Percentiles rank a stretch among this genome's conserved stretches.
phyloP scores from a whole-genome alignment of 305 asterid genomes.

The Stenogyne calaminthoides region DNA sequence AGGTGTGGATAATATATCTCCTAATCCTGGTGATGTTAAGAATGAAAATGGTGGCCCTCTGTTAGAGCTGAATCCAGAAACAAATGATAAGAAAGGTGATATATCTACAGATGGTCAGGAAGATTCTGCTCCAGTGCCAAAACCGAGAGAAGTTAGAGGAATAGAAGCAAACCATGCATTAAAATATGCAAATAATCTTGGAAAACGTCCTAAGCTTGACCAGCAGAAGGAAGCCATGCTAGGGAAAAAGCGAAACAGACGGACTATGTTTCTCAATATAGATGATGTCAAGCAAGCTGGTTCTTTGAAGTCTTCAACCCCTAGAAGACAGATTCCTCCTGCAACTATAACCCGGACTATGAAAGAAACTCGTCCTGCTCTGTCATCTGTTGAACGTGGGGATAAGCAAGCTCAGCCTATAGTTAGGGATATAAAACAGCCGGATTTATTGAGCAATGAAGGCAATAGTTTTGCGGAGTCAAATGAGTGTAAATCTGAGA shows the following conservation, averaged over 20 bases:
- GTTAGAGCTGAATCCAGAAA: conserved; percentile 51
- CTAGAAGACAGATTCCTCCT: conserved; percentile 91
- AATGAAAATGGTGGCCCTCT: conserved; percentile 46
- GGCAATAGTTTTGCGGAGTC: conserved; percentile 56
- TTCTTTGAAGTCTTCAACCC: conserved; percentile 70
- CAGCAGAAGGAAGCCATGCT: conserved; percentile 94
- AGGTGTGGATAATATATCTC: conserved; percentile 38
- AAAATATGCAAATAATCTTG: conserved; percentile 66
- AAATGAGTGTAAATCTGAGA: conserved; percentile 66
- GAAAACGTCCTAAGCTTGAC: conserved; percentile 86
- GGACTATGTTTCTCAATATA: conserved; percentile 90
- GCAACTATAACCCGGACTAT: conserved; percentile 68
- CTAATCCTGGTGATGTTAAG: conserved; percentile 46
- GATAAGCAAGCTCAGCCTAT: conserved; percentile 73
- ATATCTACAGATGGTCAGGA: conserved; percentile 56
- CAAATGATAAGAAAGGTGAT: conserved; percentile 60
- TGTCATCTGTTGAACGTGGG: conserved; percentile 53
- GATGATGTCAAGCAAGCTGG: conserved; percentile 96
- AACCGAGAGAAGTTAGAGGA: conserved; percentile 78
- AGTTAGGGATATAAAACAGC: conserved; percentile 58
- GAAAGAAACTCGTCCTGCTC: conserved; percentile 63
- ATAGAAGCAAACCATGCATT: conserved; percentile 80
- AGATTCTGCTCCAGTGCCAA: conserved; percentile 60
- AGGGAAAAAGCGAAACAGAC: conserved; percentile 94
- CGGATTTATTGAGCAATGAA: conserved; percentile 57